phyloP scores from a whole-genome alignment of 331 rosid genomes.

The Spiraea crenata region DNA sequence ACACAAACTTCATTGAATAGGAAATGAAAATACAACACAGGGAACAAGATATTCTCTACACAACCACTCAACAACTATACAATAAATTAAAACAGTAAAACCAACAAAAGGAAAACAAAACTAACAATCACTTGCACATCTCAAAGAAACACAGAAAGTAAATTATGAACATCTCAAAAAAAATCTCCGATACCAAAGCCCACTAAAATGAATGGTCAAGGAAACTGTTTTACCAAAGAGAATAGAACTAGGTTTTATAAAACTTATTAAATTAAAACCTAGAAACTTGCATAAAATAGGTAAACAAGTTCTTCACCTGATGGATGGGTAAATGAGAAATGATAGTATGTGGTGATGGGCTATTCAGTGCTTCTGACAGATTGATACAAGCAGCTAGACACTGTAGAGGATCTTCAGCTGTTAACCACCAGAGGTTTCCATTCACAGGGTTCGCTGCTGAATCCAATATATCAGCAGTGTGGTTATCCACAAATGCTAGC shows the following conservation, averaged over 20 bases:
- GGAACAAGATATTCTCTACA: no score
- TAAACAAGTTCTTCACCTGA: constrained; percentile 48
- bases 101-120: no score
- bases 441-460: constrained; percentile 68
- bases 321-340: constrained; percentile 79
- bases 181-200: no score
- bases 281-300: constrained; percentile 9
- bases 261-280: no score
- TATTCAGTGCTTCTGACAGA: constrained; percentile 74
- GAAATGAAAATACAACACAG: background rate
- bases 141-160: no score
- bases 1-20: background rate
- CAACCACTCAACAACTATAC: no score
- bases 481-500: constrained; percentile 65
- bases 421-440: constrained; percentile 83
- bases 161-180: no score
- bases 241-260: no score
- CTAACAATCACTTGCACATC: no score
- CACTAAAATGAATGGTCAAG: no score
- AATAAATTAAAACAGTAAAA: no score
- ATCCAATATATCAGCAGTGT: constrained; percentile 66
- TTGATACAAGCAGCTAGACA: constrained; percentile 79
- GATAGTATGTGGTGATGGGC: constrained; percentile 65
- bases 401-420: constrained; percentile 89
- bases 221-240: no score